phyloP scores from a whole-genome alignment of 1,139 yeast genomes.

The Pneumocystis jirovecii region DNA sequence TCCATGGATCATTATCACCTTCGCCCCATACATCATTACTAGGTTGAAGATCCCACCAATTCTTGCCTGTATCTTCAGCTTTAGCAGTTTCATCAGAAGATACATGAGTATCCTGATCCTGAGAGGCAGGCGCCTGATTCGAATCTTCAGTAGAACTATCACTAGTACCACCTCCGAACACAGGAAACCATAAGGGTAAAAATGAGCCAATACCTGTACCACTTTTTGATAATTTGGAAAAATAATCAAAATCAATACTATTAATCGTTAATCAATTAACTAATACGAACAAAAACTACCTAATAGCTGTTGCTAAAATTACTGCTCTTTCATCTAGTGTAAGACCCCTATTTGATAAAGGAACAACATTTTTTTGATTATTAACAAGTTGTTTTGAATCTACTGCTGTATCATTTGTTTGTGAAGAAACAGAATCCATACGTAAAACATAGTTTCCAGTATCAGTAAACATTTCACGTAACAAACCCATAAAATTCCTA shows the following conservation, averaged over 20 bases:
- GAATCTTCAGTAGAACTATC: neutral
- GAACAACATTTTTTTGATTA: neutral
- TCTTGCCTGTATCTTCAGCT: neutral
- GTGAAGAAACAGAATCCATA: constrained; percentile 36
- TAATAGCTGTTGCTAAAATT: constrained; percentile 69
- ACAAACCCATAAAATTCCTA: constrained; percentile 89
- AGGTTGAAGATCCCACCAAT: neutral
- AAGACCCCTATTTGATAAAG: constrained; percentile 21
- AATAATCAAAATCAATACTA: constrained; percentile 76
- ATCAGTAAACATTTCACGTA: constrained; percentile 83
- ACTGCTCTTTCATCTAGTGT: constrained; percentile 75
- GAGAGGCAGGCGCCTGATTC: neutral
- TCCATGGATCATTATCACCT: neutral
- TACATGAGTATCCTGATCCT: neutral
- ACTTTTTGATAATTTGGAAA: constrained; percentile 56
- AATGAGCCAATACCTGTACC: constrained; percentile 19
- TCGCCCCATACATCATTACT: neutral
- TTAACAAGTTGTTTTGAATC: constrained; percentile 10
- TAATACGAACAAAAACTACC: constrained; percentile 20
- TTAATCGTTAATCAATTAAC: neutral
- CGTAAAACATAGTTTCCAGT: constrained; percentile 80
- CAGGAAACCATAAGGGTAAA: neutral
- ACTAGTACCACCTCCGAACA: neutral
- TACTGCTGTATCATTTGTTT: neutral
- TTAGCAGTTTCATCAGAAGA: neutral